phyloP scores from a whole-genome alignment of 73 alveolate genomes.

The Tetrahymena borealis region DNA sequence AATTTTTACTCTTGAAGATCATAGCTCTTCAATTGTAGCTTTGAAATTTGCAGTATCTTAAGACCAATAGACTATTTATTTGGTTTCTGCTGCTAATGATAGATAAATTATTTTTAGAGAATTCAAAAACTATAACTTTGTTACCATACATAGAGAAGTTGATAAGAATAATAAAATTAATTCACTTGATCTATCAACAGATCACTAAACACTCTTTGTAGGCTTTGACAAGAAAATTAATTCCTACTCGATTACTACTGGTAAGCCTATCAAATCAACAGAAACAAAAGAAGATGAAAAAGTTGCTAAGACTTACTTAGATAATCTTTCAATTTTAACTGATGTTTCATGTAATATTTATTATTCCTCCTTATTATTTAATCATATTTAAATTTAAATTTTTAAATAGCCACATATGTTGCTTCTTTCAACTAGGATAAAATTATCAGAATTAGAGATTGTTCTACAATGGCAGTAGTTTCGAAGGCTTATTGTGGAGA shows the following conservation, averaged over 20 bases:
- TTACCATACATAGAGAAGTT: constrained; percentile 21
- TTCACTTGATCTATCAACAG: constrained; percentile 33
- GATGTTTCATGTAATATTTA: constrained; percentile 11
- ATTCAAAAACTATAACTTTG: constrained; percentile 23
- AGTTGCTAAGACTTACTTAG: constrained; percentile 9
- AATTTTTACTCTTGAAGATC: constrained; percentile 59
- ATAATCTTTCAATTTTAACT: constrained; percentile 2
- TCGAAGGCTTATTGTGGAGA: constrained; percentile 57
- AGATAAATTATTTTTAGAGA: constrained; percentile 57
- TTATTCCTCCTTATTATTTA: background rate
- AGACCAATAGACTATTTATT: constrained; percentile 43
- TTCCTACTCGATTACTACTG: constrained; percentile 12
- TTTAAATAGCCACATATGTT: constrained; percentile 6
- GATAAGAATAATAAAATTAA: constrained; percentile 12
- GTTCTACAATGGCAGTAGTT: constrained; percentile 34
- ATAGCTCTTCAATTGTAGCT: constrained; percentile 60
- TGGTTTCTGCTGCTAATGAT: constrained; percentile 61
- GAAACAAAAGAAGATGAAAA: constrained; percentile 33
- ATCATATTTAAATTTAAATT: background rate
- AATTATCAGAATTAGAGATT: constrained; percentile 41
- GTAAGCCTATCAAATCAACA: constrained; percentile 7
- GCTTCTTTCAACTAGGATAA: constrained; percentile 27
- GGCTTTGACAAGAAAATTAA: constrained; percentile 41
- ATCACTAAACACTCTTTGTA: constrained; percentile 2
- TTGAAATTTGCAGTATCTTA: constrained; percentile 51